phyloP scores from a whole-genome alignment of 805 yeast genomes.

The Lipomyces sp. region DNA sequence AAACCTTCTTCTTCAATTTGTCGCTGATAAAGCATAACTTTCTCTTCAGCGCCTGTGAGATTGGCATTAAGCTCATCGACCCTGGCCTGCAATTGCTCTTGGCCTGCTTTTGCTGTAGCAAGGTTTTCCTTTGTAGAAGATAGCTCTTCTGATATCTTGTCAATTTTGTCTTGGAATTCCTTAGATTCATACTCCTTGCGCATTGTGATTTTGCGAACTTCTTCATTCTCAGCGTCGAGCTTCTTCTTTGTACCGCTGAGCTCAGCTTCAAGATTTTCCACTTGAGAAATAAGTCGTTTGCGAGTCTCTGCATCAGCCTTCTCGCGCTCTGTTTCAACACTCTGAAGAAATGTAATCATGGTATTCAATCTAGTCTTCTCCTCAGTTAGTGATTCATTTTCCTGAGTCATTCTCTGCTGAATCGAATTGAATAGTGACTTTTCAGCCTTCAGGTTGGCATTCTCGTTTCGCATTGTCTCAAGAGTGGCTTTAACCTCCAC shows the following conservation, averaged over 20 bases:
- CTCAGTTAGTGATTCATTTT: slow-evolving; percentile 56
- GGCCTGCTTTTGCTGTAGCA: slow-evolving; percentile 48
- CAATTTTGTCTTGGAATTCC: slow-evolving; percentile 65
- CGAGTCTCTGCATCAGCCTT: slow-evolving; percentile 55
- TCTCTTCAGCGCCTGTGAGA: slow-evolving; percentile 42
- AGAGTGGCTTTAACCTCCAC: slow-evolving; percentile 56
- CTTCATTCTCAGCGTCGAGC: slow-evolving; percentile 55
- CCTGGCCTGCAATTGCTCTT: slow-evolving; percentile 51
- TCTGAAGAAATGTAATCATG: slow-evolving; percentile 63
- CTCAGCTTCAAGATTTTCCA: slow-evolving; percentile 57
- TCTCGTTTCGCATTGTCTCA: slow-evolving; percentile 53
- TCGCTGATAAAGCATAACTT: slow-evolving; percentile 39
- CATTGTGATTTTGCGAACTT: slow-evolving; percentile 56
- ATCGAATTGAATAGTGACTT: slow-evolving; percentile 55
- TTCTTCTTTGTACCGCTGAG: slow-evolving; percentile 52
- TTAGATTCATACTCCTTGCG: slow-evolving; percentile 62
- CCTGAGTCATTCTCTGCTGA: slow-evolving; percentile 57
- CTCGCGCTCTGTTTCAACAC: slow-evolving; percentile 66
- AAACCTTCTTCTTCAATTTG: slow-evolving; percentile 42
- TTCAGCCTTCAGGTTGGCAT: slow-evolving; percentile 60
- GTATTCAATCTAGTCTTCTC: slow-evolving; percentile 66
- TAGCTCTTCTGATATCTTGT: slow-evolving; percentile 56
- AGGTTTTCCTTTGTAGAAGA: slow-evolving; percentile 51
- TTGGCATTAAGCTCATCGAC: slow-evolving; percentile 46
- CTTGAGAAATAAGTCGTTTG: slow-evolving; percentile 54